These are phyloP conservation scores for Rutstroemia sp. DNA, from an alignment of 2,329 filamentous ascomycete genomes.

Conservation along the genomic window DNA sequence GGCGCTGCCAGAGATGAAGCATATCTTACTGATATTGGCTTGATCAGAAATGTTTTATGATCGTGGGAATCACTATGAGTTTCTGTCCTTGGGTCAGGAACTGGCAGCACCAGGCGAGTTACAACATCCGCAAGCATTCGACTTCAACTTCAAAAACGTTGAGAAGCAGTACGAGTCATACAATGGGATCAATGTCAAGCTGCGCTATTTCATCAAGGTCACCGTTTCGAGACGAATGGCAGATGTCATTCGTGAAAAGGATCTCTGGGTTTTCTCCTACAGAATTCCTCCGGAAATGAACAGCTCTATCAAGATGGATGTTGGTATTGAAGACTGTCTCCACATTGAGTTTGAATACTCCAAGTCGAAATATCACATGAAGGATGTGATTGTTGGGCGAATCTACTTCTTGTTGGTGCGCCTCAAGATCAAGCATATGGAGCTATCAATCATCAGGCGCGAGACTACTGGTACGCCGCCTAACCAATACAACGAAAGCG, in stretches of 20 bases:
- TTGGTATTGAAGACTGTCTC: slow-evolving; percentile 97
- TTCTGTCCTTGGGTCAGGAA: slow-evolving; percentile 93
- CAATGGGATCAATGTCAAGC: slow-evolving; percentile 98
- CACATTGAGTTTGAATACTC: slow-evolving; percentile 99
- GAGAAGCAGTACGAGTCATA: slow-evolving; percentile 99
- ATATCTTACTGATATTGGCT: not conserved
- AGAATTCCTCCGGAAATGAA: slow-evolving; percentile 97
- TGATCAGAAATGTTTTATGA: slow-evolving; percentile 98
- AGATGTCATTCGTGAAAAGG: slow-evolving; percentile 97
- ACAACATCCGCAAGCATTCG: slow-evolving; percentile 96
- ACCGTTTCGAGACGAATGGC: slow-evolving; percentile 96
- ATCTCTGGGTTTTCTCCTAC: slow-evolving; percentile 99
- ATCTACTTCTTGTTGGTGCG: slow-evolving; percentile 98
- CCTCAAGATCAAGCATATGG: slow-evolving; percentile 99
- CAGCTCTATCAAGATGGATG: slow-evolving; percentile 99
- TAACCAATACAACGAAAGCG: slow-evolving; percentile 99
- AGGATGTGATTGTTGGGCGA: slow-evolving; percentile 95
- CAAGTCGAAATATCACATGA: slow-evolving; percentile 98
- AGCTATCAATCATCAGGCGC: slow-evolving; percentile 91
- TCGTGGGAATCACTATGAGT: slow-evolving; percentile 98
- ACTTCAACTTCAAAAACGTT: slow-evolving; percentile 99
- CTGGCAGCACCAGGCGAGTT: slow-evolving; percentile 94
- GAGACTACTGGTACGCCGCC: slow-evolving; percentile 95
- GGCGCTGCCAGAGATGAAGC: not conserved
- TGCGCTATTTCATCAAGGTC: slow-evolving; percentile 96